Percentiles rank a stretch among this genome's conserved stretches.
Conservation (phyloP, 2,329 filamentous ascomycete genomes). For the Huntiella moniliformis region DNA sequence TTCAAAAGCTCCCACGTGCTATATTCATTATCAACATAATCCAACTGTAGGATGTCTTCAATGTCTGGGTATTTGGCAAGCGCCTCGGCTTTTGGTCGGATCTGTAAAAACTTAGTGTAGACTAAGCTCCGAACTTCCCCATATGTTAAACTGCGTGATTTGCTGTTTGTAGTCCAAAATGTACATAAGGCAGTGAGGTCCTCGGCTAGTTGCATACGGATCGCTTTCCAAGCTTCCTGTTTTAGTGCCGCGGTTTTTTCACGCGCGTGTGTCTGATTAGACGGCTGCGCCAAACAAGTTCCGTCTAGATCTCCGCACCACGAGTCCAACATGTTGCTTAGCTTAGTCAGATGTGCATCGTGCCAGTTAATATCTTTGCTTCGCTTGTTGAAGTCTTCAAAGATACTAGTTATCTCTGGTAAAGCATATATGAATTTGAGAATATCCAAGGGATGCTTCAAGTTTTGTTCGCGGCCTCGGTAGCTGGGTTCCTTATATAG, state of each 20-base stretch:
- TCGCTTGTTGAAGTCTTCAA: conserved; percentile 15
- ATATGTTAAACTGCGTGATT: too few species aligned
- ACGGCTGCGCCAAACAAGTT: not conserved
- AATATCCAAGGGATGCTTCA: conserved; percentile 39
- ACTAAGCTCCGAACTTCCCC: too few species aligned
- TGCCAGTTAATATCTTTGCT: conserved; percentile 15
- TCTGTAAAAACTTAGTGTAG: not conserved
- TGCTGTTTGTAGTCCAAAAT: not conserved
- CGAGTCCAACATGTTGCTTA: conserved; percentile 19
- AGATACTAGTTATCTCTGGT: conserved; percentile 21
- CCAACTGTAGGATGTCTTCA: conserved; percentile 12
- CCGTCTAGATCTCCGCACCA: conserved; percentile 1
- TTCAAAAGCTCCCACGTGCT: conserved; percentile 30
- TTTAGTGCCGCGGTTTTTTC: not conserved
- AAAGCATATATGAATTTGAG: conserved; percentile 37
- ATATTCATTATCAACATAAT: conserved; percentile 16
- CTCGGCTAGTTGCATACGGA: not conserved
- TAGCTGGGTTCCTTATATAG: conserved; percentile 19
- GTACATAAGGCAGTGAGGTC: not conserved
- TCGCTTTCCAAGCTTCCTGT: conserved; percentile 1
- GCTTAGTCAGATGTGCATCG: conserved; percentile 21
- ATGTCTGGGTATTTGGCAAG: not conserved
- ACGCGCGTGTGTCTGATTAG: not conserved
- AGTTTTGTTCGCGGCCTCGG: conserved; percentile 14
- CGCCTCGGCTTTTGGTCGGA: not conserved